Evolutionary conservation across 768 basidiomycete genomes (phyloP).

Genomic region (Lactarius pseudohatsudake): DNA sequence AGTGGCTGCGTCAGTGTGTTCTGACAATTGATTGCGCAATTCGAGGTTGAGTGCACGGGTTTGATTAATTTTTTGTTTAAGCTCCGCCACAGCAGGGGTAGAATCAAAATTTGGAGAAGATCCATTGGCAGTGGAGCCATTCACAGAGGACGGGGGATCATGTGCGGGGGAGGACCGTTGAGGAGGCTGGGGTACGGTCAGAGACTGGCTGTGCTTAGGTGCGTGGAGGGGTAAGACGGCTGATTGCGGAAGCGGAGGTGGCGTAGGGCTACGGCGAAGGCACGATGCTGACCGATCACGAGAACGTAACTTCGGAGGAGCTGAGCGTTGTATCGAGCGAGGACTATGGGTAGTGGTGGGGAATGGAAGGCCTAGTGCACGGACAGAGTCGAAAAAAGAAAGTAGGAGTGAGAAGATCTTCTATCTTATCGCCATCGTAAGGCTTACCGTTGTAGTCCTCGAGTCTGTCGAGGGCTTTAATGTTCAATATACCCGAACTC

Average conservation of each 20-base stretch:
- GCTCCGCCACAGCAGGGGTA: constrained; percentile 68
- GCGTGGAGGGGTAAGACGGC: constrained; percentile 76
- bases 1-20: constrained; percentile 45
- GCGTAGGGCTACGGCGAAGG: constrained; percentile 59
- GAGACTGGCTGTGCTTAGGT: constrained; percentile 41
- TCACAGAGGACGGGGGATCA: constrained; percentile 21
- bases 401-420: constrained; percentile 35
- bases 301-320: constrained; percentile 57
- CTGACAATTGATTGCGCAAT: constrained; percentile 65
- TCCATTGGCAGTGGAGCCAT: constrained; percentile 32
- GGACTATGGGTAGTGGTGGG: constrained; percentile 26
- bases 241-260: constrained; percentile 82
- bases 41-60: constrained; percentile 64
- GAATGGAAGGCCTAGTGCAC: constrained; percentile 27
- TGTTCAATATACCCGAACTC: constrained; percentile 73
- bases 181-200: constrained; percentile 25
- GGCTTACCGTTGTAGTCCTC: constrained; percentile 65
- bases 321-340: constrained; percentile 34
- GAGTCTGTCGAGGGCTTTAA: constrained; percentile 71
- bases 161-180: constrained; percentile 26
- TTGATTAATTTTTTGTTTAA: constrained; percentile 68
- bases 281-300: constrained; percentile 34
- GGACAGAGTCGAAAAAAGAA: background rate
- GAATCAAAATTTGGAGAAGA: constrained; percentile 51
- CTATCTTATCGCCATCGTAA: constrained; percentile 6